Evolutionary conservation across 257 asterid species (phyloP).

Genomic region (Lavandula angustifolia): DNA sequence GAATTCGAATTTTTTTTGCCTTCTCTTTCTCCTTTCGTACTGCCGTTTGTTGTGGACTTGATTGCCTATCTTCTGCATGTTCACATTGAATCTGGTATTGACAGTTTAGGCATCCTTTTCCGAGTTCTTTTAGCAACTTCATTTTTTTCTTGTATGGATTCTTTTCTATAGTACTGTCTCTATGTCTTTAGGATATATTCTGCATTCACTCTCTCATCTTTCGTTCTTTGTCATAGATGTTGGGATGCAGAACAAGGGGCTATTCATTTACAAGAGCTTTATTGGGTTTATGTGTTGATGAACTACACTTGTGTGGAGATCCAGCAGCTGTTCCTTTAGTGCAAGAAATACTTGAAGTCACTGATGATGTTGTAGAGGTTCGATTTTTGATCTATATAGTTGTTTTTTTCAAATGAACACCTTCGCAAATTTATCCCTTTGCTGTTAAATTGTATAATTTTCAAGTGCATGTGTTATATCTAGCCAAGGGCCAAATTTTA

Average conservation of each 20-base stretch:
- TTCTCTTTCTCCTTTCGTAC: not conserved
- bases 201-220: constrained; percentile 24
- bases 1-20: not conserved
- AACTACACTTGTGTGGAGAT: constrained; percentile 96
- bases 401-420: constrained; percentile 13
- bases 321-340: constrained; percentile 90
- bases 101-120: not conserved
- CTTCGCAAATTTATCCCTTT: not conserved
- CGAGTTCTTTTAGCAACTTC: constrained; percentile 23
- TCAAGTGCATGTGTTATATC: constrained; percentile 5
- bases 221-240: constrained; percentile 52
- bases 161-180: not conserved
- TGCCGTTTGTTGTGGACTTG: not conserved
- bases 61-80: constrained; percentile 15
- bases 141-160: not conserved
- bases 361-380: constrained; percentile 73
- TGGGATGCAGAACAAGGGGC: constrained; percentile 82
- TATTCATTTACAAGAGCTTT: constrained; percentile 95
- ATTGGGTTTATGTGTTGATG: constrained; percentile 85
- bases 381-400: constrained; percentile 12
- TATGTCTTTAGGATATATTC: not conserved
- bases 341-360: constrained; percentile 80
- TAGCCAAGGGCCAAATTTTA: constrained; percentile 13
- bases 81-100: not conserved
- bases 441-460: not conserved